Percentiles rank a stretch among this genome's conserved stretches.
These are phyloP conservation scores for Aristolochia californica DNA, from an alignment of 164 flowering plant genomes.

Conservation along the genomic window DNA sequence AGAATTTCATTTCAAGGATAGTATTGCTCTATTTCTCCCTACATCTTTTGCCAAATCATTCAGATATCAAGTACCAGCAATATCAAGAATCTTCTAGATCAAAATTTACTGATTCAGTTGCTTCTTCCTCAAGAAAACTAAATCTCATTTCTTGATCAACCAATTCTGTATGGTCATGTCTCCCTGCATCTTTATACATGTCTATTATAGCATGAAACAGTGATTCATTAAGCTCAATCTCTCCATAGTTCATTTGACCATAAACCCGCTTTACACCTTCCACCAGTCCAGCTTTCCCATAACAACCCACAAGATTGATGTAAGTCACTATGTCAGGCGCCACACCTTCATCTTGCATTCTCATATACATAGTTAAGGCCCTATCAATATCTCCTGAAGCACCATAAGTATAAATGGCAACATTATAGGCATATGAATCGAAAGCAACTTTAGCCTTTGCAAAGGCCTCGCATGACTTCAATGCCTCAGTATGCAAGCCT, in stretches of 20 bases:
- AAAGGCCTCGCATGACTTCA: constrained; percentile 39
- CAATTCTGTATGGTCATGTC: constrained; percentile 53
- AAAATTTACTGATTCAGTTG: too few species aligned
- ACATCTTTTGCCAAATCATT: too few species aligned
- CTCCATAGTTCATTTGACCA: constrained; percentile 45
- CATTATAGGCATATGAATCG: constrained; percentile 54
- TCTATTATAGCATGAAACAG: constrained; percentile 47
- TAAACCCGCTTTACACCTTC: constrained; percentile 72
- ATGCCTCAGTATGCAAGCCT: constrained; percentile 54
- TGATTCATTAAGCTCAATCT: constrained; percentile 48
- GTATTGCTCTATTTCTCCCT: too few species aligned
- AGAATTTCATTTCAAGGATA: too few species aligned
- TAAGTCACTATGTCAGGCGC: constrained; percentile 58
- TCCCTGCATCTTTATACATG: constrained; percentile 13
- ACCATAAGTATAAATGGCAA: constrained; percentile 53
- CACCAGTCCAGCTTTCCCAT: constrained; percentile 74
- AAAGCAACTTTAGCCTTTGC: constrained; percentile 26
- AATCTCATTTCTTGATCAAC: constrained; percentile 55
- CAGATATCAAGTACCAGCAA: too few species aligned
- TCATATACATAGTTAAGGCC: constrained; percentile 64
- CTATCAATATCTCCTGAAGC: constrained; percentile 40
- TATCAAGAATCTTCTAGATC: too few species aligned
- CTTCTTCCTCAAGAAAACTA: too few species aligned
- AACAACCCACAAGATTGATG: constrained; percentile 51
- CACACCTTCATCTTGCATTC: constrained; percentile 63